These are phyloP conservation scores for Rosa lucieae DNA, from an alignment of 306 rosid species.

Conservation along the genomic window DNA sequence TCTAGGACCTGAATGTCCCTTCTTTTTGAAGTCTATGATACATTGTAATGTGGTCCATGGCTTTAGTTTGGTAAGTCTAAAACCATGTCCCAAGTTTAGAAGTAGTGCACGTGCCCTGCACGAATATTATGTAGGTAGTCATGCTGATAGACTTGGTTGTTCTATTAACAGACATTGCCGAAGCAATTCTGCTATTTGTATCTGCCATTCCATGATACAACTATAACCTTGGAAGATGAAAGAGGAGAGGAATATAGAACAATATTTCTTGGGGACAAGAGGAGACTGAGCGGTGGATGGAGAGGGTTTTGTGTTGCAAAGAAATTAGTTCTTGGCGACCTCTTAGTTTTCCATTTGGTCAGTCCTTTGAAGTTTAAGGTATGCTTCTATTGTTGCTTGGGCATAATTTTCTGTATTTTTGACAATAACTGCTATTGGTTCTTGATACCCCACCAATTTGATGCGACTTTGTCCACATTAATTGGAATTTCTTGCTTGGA, in stretches of 20 bases:
- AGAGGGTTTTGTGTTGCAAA: slow-evolving; percentile 15
- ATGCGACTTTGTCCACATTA: neutral
- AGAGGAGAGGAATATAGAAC: slow-evolving; percentile 17
- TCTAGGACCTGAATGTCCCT: slow-evolving; percentile 21
- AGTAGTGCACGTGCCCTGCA: neutral
- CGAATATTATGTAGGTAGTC: neutral
- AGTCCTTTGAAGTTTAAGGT: slow-evolving; percentile 1
- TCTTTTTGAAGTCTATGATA: slow-evolving; percentile 30
- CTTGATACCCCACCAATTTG: neutral
- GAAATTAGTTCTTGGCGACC: neutral
- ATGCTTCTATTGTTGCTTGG: neutral
- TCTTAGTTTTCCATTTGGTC: slow-evolving; percentile 1
- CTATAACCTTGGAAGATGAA: slow-evolving; percentile 31
- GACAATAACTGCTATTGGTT: neutral
- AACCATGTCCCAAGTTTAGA: neutral
- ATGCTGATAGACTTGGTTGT: neutral
- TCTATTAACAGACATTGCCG: slow-evolving; percentile 26
- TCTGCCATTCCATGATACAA: slow-evolving; percentile 23
- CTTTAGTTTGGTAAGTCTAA: slow-evolving; percentile 29
- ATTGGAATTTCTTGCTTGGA: neutral
- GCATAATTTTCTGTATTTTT: neutral
- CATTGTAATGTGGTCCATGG: slow-evolving; percentile 27
- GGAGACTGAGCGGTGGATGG: slow-evolving; percentile 31
- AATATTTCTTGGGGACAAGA: slow-evolving; percentile 9
- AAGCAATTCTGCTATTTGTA: slow-evolving; percentile 23